phyloP scores from a whole-genome alignment of 306 rosid genomes.

The Bauhinia variegata region DNA sequence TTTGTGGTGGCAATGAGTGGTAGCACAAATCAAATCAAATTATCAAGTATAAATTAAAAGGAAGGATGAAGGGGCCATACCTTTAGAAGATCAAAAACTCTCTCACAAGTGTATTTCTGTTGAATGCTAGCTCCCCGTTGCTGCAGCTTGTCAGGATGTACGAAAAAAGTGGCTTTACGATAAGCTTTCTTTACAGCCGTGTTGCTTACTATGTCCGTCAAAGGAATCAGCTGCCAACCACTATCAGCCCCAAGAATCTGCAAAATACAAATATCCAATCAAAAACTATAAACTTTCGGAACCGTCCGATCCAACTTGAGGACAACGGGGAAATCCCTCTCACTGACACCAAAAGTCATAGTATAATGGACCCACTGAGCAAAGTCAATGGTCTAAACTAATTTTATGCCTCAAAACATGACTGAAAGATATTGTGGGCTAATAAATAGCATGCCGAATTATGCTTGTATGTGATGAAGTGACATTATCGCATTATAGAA shows the following conservation, averaged over 20 bases:
- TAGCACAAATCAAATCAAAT: not conserved
- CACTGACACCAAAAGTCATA: not conserved
- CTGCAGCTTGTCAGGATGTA: slow-evolving; percentile 96
- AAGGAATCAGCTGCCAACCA: slow-evolving; percentile 89
- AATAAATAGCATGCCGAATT: slow-evolving; percentile 13
- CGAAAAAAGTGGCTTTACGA: slow-evolving; percentile 85
- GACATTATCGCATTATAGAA: no score
- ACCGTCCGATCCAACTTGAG: no score
- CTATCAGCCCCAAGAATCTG: slow-evolving; percentile 91
- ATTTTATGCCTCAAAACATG: slow-evolving; percentile 6
- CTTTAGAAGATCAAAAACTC: slow-evolving; percentile 97
- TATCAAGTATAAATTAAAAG: no score
- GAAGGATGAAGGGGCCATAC: slow-evolving; percentile 35
- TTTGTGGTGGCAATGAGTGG: not conserved
- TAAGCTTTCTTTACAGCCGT: slow-evolving; percentile 83
- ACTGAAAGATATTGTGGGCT: not conserved
- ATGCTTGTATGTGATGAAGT: slow-evolving; percentile 1
- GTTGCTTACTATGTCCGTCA: slow-evolving; percentile 63
- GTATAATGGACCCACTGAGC: slow-evolving; percentile 19
- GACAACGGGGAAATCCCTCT: no score
- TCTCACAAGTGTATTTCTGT: slow-evolving; percentile 88
- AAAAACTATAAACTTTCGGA: not conserved
- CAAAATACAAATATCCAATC: slow-evolving; percentile 31
- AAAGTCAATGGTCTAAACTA: slow-evolving; percentile 9
- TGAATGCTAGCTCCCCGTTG: slow-evolving; percentile 95